Base-by-base conservation (phyloP, 768 basidiomycete species). In the Lentinula aciculospora region DNA sequence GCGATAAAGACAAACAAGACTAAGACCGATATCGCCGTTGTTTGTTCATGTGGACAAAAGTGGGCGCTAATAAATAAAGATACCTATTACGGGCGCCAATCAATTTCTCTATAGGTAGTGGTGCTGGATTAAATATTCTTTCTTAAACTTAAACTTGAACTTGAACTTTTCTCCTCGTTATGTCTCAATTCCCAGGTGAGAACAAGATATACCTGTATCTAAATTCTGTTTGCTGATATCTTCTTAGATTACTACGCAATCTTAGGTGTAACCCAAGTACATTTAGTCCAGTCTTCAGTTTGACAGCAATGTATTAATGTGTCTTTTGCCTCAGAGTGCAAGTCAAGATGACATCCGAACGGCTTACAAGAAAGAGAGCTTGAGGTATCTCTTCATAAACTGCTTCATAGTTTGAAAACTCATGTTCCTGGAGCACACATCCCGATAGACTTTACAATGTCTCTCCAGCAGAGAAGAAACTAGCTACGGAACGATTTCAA, bases 401-500 rank as follows among this genome's bases (percentile, higher is more conserved):
- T 60, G 31, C 21, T 37, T 53, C 31, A 48, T 46, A 9, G 23
- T 34, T 19, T 50, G 42, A 46, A 39, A 23, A 58, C 59, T 62
- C 37, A 67, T 64, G 58, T 50, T 61, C 17, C 29, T 28, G 15
- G 60, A 94, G 89, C 71, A 94, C 92, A 1, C 94, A 97, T 68
- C 94, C 94, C 3, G 94, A 97, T 68, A 77, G 94, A 62, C 74
- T 94, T 23, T 76, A 74, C 17, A 88, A 85, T 60, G 89, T 84
- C 3, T 83, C 82, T 3, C 76, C 82, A 19, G 75, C 76, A n/a
- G 88, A 94, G 69, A 88, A 81, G 70, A 81, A 80, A 64, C 68
- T 65, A 13, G 86, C 94, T 0, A 97, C 94, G 2, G 93, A 94
- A 69, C 78, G 79, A 57, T 96, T 95, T 69, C 92, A 94, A 77